Conservation (phyloP, 2,329 filamentous ascomycete genomes). For the Sclerotiophoma versabilis region DNA sequence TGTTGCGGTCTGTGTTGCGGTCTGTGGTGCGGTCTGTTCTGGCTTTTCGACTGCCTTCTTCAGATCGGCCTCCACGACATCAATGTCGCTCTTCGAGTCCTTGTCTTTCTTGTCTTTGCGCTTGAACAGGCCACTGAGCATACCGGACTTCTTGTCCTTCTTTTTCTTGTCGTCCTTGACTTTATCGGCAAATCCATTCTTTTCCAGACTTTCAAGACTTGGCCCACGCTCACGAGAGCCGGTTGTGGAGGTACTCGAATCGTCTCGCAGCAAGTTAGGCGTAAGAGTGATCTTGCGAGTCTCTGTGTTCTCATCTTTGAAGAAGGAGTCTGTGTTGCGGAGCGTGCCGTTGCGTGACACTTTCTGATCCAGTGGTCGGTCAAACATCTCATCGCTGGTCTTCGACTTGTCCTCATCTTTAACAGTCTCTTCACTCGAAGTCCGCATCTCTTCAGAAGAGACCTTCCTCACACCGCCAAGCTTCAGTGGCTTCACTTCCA, state of each 20-base stretch:
- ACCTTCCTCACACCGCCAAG: constrained; percentile 45
- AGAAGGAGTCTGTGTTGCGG: constrained; percentile 94
- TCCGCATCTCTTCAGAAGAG: constrained; percentile 32
- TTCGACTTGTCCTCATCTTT: constrained; percentile 55
- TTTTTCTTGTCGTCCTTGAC: constrained; percentile 75
- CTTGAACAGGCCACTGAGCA: constrained; percentile 74
- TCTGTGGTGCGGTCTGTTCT: constrained; percentile 41
- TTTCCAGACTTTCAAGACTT: constrained; percentile 80
- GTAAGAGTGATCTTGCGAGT: constrained; percentile 98
- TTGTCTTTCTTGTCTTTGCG: constrained; percentile 68
- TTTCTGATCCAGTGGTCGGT: constrained; percentile 52
- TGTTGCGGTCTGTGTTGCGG: constrained; percentile 33
- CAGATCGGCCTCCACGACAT: constrained; percentile 50
- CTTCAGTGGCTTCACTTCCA: constrained; percentile 49
- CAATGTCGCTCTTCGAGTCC: constrained; percentile 39
- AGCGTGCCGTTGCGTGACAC: constrained; percentile 82
- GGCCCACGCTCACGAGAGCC: constrained; percentile 59
- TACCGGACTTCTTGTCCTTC: constrained; percentile 73
- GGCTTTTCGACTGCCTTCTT: constrained; percentile 54
- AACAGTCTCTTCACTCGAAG: constrained; percentile 47
- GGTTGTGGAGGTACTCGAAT: constrained; percentile 57
- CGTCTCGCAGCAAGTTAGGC: constrained; percentile 87
- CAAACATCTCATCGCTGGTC: constrained; percentile 72
- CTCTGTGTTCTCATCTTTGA: constrained; percentile 93
- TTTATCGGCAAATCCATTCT: constrained; percentile 68